Conservation (phyloP, 176 grass and related monocot genomes). For the Carex kokanica region DNA sequence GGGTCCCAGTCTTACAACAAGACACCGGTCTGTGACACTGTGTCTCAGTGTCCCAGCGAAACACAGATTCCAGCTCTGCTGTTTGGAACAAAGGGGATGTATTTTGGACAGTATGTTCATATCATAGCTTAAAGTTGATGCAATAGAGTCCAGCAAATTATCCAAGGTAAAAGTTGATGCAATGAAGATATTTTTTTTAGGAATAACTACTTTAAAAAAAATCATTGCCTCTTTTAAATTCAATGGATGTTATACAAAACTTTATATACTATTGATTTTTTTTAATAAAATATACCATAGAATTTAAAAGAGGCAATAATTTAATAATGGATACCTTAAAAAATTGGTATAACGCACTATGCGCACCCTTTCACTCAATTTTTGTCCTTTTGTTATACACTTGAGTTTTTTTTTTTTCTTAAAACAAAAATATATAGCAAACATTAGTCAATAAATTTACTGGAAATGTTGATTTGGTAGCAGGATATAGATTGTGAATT, state of each 20-base stretch:
- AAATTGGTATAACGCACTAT: not conserved
- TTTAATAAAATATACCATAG: not conserved
- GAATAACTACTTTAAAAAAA: not conserved
- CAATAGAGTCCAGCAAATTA: not conserved
- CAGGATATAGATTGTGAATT: not conserved
- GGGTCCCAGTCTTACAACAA: not conserved
- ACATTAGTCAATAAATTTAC: not conserved
- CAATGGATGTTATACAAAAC: too few relatives aligned
- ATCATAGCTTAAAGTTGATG: not conserved
- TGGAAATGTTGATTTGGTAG: not conserved
- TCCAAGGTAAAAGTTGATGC: not conserved
- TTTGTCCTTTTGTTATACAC: not conserved
- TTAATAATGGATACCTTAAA: not conserved
- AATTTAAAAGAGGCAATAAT: slow-evolving; percentile 6
- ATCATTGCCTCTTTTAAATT: too few relatives aligned
- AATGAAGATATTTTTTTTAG: not conserved
- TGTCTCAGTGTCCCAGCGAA: not conserved
- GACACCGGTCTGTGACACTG: slow-evolving; percentile 14
- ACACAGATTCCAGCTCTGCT: slow-evolving; percentile 14
- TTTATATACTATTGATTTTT: too few relatives aligned
- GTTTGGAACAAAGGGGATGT: not conserved
- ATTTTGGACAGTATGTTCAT: not conserved
- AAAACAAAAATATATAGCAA: not conserved
- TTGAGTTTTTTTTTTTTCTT: not conserved
- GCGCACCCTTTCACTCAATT: not conserved